phyloP scores from a whole-genome alignment of 352 stramenopile species.

The Globisporangium nagaii region DNA sequence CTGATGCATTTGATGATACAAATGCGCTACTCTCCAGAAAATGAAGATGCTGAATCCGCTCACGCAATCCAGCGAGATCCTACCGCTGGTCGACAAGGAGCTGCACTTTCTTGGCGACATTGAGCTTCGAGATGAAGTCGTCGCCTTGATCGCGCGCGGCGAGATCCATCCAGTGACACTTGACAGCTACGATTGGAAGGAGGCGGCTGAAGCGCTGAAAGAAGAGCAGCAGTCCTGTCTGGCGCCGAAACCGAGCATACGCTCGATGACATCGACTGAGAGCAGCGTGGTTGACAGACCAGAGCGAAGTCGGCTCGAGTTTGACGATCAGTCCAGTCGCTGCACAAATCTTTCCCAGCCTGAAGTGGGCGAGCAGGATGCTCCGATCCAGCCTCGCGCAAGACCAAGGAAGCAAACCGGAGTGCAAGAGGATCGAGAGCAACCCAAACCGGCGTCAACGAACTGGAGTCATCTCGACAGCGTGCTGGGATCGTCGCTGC shows the following conservation, averaged over 20 bases:
- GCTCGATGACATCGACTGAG: slow-evolving; percentile 57
- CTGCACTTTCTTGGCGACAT: slow-evolving; percentile 69
- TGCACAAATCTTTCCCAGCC: slow-evolving; percentile 4
- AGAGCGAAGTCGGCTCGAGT: slow-evolving; percentile 2
- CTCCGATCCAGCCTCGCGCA: background rate
- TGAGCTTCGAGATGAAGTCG: slow-evolving; percentile 46
- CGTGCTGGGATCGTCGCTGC: slow-evolving; percentile 52
- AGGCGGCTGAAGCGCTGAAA: slow-evolving; percentile 20
- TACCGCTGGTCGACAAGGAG: slow-evolving; percentile 43
- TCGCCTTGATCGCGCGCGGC: slow-evolving; percentile 47
- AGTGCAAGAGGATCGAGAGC: slow-evolving; percentile 14
- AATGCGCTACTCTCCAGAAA: slow-evolving; percentile 24
- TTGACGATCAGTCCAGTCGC: slow-evolving; percentile 6
- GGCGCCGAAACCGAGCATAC: slow-evolving; percentile 11
- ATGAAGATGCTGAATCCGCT: slow-evolving; percentile 77
- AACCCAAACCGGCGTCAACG: slow-evolving; percentile 34
- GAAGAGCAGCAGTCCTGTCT: slow-evolving; percentile 13
- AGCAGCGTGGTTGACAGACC: slow-evolving; percentile 18
- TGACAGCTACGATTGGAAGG: slow-evolving; percentile 70
- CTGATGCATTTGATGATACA: too few relatives aligned
- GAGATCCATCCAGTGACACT: slow-evolving; percentile 63
- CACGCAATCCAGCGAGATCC: slow-evolving; percentile 43
- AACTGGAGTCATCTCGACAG: slow-evolving; percentile 65
- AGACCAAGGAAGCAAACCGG: background rate
- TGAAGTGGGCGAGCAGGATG: background rate